Evolutionary conservation across 2,329 filamentous ascomycete species (phyloP).

Genomic region (Cladosporium sp.): DNA sequence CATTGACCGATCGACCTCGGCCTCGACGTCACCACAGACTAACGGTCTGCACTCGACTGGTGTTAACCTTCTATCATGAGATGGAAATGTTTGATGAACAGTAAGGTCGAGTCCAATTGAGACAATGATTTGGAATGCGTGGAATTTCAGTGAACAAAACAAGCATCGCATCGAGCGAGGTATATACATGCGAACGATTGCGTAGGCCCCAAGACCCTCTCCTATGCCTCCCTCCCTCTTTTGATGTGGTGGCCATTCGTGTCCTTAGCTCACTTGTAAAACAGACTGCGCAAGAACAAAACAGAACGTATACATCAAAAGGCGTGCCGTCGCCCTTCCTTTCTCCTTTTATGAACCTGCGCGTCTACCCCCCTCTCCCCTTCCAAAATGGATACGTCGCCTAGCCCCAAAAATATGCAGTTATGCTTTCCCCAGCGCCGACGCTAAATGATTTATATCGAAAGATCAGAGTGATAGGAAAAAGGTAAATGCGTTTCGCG

Average conservation of each 20-base stretch:
- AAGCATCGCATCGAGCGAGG: too few relatives aligned
- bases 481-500: not conserved
- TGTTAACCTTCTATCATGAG: too few relatives aligned
- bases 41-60: not conserved
- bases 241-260: not conserved
- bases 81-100: too few relatives aligned
- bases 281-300: too few relatives aligned
- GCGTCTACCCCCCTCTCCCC: not conserved
- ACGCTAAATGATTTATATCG: slow-evolving; percentile 1
- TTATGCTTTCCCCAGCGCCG: slow-evolving; percentile 7
- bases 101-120: too few relatives aligned
- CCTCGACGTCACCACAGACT: not conserved
- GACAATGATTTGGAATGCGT: too few relatives aligned
- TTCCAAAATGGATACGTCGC: not conserved
- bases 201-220: not conserved
- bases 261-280: too few relatives aligned
- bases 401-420: not conserved
- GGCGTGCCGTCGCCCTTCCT: not conserved
- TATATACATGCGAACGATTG: not conserved
- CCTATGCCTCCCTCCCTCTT: not conserved
- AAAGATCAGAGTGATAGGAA: not conserved
- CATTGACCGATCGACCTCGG: not conserved
- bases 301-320: too few relatives aligned
- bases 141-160: too few relatives aligned
- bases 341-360: not conserved